Base-by-base conservation (phyloP, 139 green algal genomes). In the Chlorella ohadii region DNA sequence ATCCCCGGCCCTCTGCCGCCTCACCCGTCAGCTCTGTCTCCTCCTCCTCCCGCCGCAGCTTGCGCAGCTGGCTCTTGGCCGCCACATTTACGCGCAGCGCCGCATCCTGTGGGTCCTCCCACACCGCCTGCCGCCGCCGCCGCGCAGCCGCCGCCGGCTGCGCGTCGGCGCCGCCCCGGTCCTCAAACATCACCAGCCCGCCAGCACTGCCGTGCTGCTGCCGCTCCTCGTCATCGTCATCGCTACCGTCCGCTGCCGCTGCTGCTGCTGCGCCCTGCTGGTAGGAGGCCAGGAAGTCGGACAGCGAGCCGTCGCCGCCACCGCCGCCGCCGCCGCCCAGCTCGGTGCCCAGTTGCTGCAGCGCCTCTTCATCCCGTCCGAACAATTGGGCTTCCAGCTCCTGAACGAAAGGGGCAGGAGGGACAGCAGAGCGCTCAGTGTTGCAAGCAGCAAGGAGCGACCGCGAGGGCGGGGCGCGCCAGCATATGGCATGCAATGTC, bases 31-130 rank as follows among this genome's bases (percentile, higher is more conserved):
- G 75, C 6, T 78, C 75, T 0, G 72, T 73, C 47, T 97, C 91
- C 7, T 87, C 83, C 59, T 95, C 90, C 11, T 59, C 71, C 27
- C 89, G 79, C 28, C 93, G 85, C 64, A 98, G 91, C 86, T 97
- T 98, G 9, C 93, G 85, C 51, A 95, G 80, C 22, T 90, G 85
- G 3, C 38, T 68, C 2, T 59, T 57, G 4, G 61, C 63, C 27
- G 89, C 86, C 44, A 98, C 79, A 33, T 93, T 83, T 1, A 98
- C 88, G 22, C 70, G 44, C 31, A 93, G 27, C 33, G 19, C 34
- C 0, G 57, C 87, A 72, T 96, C 93, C 25, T 93, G 91, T 2
- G 90, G 82, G 88, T 98, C 94, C 16, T 86, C 73, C 94, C 94
- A 97, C 0, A 88, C 94, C 9, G 94, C 79, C 28, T 23, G 68